phyloP scores from a whole-genome alignment of 2,329 filamentous ascomycete species.

The Exophiala oligosperma region DNA sequence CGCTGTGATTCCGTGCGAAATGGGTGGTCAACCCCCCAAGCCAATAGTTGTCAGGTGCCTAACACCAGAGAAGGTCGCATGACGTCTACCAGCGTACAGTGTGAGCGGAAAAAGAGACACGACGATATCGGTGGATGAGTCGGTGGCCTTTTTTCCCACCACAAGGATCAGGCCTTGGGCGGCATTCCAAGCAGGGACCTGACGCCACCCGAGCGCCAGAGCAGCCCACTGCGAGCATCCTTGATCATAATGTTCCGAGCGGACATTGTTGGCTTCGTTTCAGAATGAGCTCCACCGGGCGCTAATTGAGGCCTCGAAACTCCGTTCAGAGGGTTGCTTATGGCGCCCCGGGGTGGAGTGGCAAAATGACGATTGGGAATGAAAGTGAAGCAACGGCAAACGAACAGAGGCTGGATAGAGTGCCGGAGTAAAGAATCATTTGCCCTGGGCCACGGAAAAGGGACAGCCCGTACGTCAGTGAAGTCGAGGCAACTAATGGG shows the following conservation, averaged over 20 bases:
- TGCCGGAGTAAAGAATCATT: too few relatives aligned
- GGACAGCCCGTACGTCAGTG: background rate
- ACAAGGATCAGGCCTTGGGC: background rate
- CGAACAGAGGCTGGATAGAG: background rate
- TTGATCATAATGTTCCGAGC: background rate
- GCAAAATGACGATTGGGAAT: background rate
- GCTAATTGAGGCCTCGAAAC: too few relatives aligned
- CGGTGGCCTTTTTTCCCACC: background rate
- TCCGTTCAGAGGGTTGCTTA: background rate
- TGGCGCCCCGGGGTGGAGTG: background rate
- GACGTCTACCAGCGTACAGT: conserved; percentile 6
- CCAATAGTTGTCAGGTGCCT: conserved; percentile 4
- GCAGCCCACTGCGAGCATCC: background rate
- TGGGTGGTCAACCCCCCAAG: background rate
- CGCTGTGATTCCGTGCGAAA: too few relatives aligned
- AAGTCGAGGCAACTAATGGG: background rate
- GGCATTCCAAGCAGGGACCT: background rate
- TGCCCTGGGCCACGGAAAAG: too few relatives aligned
- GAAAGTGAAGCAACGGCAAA: background rate
- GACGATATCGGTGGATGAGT: background rate
- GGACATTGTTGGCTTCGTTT: conserved; percentile 16
- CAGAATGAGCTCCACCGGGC: conserved; percentile 10
- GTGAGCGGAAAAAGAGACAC: background rate
- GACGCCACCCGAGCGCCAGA: conserved; percentile 15
- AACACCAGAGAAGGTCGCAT: conserved; percentile 3